These are phyloP conservation scores for Exophiala alcalophila DNA, from an alignment of 2,329 filamentous ascomycete species.

Conservation along the genomic window DNA sequence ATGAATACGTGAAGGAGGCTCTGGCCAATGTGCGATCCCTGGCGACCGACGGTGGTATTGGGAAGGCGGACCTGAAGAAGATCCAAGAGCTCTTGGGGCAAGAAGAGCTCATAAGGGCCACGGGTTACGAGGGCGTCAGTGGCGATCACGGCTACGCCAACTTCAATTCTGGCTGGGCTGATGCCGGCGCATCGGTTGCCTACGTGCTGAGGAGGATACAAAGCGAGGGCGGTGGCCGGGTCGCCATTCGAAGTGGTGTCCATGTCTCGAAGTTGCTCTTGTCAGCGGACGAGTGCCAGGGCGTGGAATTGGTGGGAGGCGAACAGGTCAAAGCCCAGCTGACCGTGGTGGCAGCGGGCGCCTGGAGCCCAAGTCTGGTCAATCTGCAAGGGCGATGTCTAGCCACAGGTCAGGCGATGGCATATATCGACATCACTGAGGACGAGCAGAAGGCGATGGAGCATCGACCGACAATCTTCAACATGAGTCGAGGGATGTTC, in stretches of 20 bases:
- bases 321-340: conserved; percentile 26
- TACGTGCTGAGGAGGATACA: conserved; percentile 41
- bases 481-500: conserved; percentile 52
- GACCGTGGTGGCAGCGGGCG: conserved; percentile 72
- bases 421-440: conserved; percentile 70
- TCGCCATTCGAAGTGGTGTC: conserved; percentile 37
- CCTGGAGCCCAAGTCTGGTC: conserved; percentile 77
- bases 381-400: conserved; percentile 73
- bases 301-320: conserved; percentile 21
- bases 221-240: conserved; percentile 30
- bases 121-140: conserved; percentile 24
- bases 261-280: conserved; percentile 38
- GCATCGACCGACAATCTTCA: conserved; percentile 62
- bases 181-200: conserved; percentile 42
- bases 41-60: conserved; percentile 33
- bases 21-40: conserved; percentile 24
- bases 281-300: conserved; percentile 20
- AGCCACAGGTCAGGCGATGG: conserved; percentile 78
- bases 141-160: conserved; percentile 44
- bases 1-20: conserved; percentile 19
- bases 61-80: conserved; percentile 38
- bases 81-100: conserved; percentile 35
- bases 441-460: conserved; percentile 65
- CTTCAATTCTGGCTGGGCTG: conserved; percentile 47
- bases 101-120: conserved; percentile 22